A percentile compares a stretch with the other conserved stretches of the same genome.
These are phyloP conservation scores for Pichia sp. DNA, from an alignment of 1,139 yeast genomes.

Conservation along the genomic window DNA sequence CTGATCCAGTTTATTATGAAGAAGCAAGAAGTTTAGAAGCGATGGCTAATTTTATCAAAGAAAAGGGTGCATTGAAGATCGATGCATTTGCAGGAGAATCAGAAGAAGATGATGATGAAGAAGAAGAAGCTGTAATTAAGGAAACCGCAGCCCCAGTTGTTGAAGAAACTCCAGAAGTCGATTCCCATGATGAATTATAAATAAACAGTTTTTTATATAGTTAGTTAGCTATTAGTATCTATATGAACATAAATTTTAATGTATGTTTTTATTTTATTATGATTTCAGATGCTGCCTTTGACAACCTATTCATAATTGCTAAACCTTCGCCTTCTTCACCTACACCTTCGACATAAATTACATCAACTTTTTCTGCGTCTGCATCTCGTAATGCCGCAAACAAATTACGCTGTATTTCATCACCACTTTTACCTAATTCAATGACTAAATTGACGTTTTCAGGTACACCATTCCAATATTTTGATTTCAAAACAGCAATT, in stretches of 20 bases:
- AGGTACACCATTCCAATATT: slow-evolving; percentile 30
- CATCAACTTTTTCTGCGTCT: slow-evolving; percentile 24
- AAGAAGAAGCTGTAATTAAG: slow-evolving; percentile 29
- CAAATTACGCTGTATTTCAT: slow-evolving; percentile 58
- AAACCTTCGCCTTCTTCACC: slow-evolving; percentile 53
- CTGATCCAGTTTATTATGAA: slow-evolving; percentile 61
- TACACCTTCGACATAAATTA: slow-evolving; percentile 27
- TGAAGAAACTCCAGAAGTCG: slow-evolving; percentile 12
- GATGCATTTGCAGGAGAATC: slow-evolving; percentile 28
- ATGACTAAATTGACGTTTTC: slow-evolving; percentile 28
- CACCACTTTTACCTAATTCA: slow-evolving; percentile 22
- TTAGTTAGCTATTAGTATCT: too few relatives aligned
- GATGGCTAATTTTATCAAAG: slow-evolving; percentile 61
- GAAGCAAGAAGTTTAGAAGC: slow-evolving; percentile 73
- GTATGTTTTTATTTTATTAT: too few relatives aligned
- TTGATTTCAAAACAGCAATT: slow-evolving; percentile 46
- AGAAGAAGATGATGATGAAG: slow-evolving; percentile 14
- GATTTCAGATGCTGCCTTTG: slow-evolving; percentile 71
- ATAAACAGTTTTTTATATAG: too few relatives aligned
- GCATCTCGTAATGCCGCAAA: slow-evolving; percentile 56
- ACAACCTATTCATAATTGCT: slow-evolving; percentile 88
- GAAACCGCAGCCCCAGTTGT: too few relatives aligned
- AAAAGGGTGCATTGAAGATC: slow-evolving; percentile 37
- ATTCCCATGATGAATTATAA: slow-evolving; percentile 27
- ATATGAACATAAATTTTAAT: too few relatives aligned